phyloP scores from a whole-genome alignment of 2,329 filamentous ascomycete species.

The Sclerotinia sclerotiorum region DNA sequence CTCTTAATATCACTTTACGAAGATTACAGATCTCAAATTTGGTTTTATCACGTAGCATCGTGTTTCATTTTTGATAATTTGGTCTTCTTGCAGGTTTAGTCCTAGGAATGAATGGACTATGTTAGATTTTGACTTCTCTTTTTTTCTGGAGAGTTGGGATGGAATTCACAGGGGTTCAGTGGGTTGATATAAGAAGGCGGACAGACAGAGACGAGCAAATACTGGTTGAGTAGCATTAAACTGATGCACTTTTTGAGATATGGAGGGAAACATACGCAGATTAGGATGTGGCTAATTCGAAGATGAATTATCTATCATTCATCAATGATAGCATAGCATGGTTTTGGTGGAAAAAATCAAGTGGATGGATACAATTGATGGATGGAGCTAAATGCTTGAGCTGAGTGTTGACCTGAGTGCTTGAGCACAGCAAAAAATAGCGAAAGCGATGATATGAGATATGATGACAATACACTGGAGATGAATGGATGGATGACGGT shows the following conservation, averaged over 20 bases:
- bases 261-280: background rate
- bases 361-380: background rate
- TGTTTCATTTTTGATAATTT: constrained; percentile 4
- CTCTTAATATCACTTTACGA: constrained; percentile 17
- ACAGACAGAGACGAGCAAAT: background rate
- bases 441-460: constrained; percentile 9
- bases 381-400: background rate
- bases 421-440: background rate
- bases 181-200: background rate
- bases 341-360: background rate
- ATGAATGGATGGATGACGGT: constrained; percentile 3
- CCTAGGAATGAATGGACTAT: background rate
- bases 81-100: background rate
- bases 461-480: background rate
- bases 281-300: background rate
- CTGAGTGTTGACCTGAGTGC: background rate
- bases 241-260: background rate
- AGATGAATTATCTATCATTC: background rate
- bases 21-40: background rate
- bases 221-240: background rate
- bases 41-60: background rate
- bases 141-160: background rate
- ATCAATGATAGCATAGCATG: background rate
- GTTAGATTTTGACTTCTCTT: constrained; percentile 6
- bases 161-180: background rate